Base-by-base conservation (phyloP, 2,329 filamentous ascomycete genomes). In the Hymenoscyphus albidus region DNA sequence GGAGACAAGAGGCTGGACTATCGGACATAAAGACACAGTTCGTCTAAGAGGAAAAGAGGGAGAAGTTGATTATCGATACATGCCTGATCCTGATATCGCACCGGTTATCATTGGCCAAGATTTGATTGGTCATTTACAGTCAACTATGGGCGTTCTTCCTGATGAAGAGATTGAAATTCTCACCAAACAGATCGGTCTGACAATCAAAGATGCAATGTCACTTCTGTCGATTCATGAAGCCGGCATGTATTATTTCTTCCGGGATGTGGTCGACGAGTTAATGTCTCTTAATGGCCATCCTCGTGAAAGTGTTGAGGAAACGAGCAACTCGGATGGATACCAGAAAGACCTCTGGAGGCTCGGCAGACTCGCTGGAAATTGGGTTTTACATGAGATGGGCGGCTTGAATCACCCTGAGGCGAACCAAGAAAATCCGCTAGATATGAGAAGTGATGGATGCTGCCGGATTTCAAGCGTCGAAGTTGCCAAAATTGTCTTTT, bases 1-100 rank as follows among this genome's bases (percentile, higher is more conserved):
- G 56, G 95, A 99, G 79, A 99, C 95, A 7, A 85, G 95, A 64
- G 94, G 95, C 5, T 99, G 93, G 93, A 90, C 92, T 0, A 83
- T 97, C 31, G 93, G 93, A 2, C 89, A 87, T 68, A 92, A 86
- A 3, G 89, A 93, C 75, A 98, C 95, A 3, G 87, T 86, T 65
- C 85, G 89, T 51, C 80, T 99, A 55, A 85, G 95, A 72, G 92
- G 92, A 32, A 99, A 99, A 76, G 95, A 98, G 76, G 95, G 95
- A 58, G 94, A 97, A 74, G 93, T 98, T 5, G 95, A 99, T 77
- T 99, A 99, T 77, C 85, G 95, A 54, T 99, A 99, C 75, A 98
- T 99, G 94, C 94, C 95, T 0, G 95, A 99, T 75, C 92, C 95
- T 5, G 95, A 99, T 74, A 82, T 99, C 14, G 84, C 86, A 0